Base-by-base conservation (phyloP, 2,329 filamentous ascomycete genomes). In the Phaeosphaeriaceae sp. region DNA sequence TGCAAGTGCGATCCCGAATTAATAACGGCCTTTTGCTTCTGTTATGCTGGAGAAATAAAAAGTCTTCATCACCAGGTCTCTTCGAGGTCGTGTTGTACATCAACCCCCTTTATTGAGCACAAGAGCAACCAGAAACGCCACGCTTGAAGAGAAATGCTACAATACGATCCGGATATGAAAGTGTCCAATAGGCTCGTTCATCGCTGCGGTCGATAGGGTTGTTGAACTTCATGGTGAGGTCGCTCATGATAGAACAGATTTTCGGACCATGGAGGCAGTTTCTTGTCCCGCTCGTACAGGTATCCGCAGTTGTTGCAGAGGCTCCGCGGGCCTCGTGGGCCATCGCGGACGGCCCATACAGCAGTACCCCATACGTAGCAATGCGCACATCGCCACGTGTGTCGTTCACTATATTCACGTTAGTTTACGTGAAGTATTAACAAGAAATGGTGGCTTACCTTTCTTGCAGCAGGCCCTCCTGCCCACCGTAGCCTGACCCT, bases 281-380 rank as follows among this genome's bases (percentile, higher is more conserved):
- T 89, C 78, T 91, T 90, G 77, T 96, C 91, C 54, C 92, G 89
- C 79, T 97, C 94, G 75, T 91, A 97, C 20, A 94, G 80, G 67
- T 93, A 89, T 56, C 93, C 94, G 76, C 94, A 98, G 76, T 96
- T 97, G 78, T 93, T 91, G 81, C 94, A 98, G 3, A 98, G 86
- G 27, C 91, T 90, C 79, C 91, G 90, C 63, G 91, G 86, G 54
- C 93, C 94, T 54, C 86, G 83, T 15, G 95, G 95, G 22, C 95
- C 95, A 79, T 98, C 93, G 69, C 95, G 85, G 2, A 98, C 94
- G 49, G 92, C 93, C 95, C 95, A 99, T 9, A 97, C 92, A 25
- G 92, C 91, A 49, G 89, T 89, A 17, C 94, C 95, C 88, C 91
- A 94, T 33, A 97, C 88, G 59, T 85, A 85, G 77, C 95, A 99